Conservation (phyloP, 176 grass and related monocot genomes). For the Hordeum marinum region DNA sequence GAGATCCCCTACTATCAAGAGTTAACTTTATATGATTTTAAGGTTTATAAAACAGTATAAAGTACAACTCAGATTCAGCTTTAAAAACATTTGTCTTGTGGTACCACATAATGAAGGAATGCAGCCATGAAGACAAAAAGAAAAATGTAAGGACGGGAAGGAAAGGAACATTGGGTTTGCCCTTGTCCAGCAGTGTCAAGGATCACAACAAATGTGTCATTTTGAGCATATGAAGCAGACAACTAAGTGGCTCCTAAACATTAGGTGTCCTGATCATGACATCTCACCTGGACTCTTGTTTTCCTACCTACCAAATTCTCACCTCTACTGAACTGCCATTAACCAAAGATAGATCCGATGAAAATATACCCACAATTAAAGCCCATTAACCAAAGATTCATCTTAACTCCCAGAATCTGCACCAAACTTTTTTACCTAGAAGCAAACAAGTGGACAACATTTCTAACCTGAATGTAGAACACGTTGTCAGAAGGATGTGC, state of each 20-base stretch:
- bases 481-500: conserved; percentile 89
- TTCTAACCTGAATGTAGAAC: conserved; percentile 81
- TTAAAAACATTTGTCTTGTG: neutral
- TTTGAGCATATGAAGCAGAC: conserved; percentile 34
- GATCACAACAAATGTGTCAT: conserved; percentile 11
- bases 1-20: neutral
- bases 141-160: neutral
- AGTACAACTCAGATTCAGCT: neutral
- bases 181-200: neutral
- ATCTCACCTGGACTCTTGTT: conserved; percentile 33
- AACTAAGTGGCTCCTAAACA: conserved; percentile 38
- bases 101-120: neutral
- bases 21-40: neutral
- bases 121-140: conserved; percentile 16
- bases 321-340: neutral
- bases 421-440: neutral
- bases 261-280: conserved; percentile 44
- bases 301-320: conserved; percentile 18
- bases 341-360: neutral
- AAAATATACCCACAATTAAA: conserved; percentile 11
- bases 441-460: neutral
- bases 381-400: neutral
- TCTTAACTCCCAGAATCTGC: neutral
- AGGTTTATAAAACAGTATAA: neutral
- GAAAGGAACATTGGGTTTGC: neutral